Conservation (phyloP, 441 rosid species). For the Euphorbia corollata region DNA sequence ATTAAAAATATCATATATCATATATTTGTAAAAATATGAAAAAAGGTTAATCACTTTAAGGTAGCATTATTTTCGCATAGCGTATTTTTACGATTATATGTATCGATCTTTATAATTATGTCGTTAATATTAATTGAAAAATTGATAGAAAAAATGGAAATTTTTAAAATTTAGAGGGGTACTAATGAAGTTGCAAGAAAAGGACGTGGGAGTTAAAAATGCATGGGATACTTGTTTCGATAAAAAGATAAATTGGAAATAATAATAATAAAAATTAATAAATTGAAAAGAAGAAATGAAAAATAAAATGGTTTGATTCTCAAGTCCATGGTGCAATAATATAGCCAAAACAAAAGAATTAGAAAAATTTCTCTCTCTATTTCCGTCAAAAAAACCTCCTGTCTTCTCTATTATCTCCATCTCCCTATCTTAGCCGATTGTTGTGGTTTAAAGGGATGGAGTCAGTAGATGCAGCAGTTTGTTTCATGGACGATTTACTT, state of each 20-base stretch:
- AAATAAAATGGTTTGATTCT: slow-evolving; percentile 9
- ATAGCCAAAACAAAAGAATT: background rate
- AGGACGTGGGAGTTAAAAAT: background rate
- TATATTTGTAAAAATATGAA: too few relatives aligned
- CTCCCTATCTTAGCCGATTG: too few relatives aligned
- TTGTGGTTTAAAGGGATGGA: slow-evolving; percentile 24
- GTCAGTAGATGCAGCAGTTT: slow-evolving; percentile 38
- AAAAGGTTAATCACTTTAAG: too few relatives aligned
- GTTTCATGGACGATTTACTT: slow-evolving; percentile 53
- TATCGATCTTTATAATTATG: too few relatives aligned
- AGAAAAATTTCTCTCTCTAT: background rate
- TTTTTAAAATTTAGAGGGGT: background rate
- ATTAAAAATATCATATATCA: background rate
- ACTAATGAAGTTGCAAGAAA: slow-evolving; percentile 13
- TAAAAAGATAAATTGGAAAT: background rate
- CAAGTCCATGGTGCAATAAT: slow-evolving; percentile 16
- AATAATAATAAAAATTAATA: background rate
- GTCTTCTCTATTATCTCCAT: background rate
- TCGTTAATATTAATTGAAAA: too few relatives aligned
- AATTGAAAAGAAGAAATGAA: too few relatives aligned
- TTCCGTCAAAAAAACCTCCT: background rate
- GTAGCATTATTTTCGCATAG: too few relatives aligned
- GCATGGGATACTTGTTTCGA: slow-evolving; percentile 10
- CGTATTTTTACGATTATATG: too few relatives aligned
- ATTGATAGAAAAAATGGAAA: too few relatives aligned